Conservation (phyloP, 73 alveolate species). For the Symbiodinium natans region DNA sequence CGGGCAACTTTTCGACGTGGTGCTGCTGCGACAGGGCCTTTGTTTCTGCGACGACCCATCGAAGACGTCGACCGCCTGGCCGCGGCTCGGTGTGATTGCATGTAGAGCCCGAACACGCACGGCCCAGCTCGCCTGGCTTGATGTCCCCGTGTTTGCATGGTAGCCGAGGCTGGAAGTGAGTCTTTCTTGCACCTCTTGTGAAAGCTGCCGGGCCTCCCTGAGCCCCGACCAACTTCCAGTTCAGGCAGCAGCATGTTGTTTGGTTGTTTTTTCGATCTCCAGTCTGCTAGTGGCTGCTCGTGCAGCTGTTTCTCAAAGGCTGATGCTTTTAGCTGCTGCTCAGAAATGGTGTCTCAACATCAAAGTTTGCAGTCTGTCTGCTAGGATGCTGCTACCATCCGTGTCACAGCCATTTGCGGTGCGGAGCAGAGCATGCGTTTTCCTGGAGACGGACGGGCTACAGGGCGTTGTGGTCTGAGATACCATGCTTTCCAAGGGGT, state of each 20-base stretch:
- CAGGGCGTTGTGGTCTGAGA: neutral
- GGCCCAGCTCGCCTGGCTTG: too few species aligned
- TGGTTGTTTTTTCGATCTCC: too few species aligned
- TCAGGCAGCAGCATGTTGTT: too few species aligned
- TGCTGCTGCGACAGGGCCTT: constrained; percentile 86
- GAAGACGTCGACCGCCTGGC: constrained; percentile 75
- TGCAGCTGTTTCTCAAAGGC: too few species aligned
- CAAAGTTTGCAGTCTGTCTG: too few species aligned
- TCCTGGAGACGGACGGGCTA: neutral
- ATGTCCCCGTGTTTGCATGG: neutral
- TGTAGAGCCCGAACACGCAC: too few species aligned
- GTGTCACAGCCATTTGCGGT: constrained; percentile 77
- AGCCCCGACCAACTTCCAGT: constrained; percentile 44
- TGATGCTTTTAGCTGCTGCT: too few species aligned
- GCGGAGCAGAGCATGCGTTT: neutral
- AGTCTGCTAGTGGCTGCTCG: too few species aligned
- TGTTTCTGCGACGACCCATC: constrained; percentile 93
- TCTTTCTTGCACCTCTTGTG: constrained; percentile 78
- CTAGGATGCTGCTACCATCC: constrained; percentile 39
- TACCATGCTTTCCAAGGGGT: constrained; percentile 55
- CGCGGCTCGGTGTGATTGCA: neutral
- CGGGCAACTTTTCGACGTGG: constrained; percentile 82
- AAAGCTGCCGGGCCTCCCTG: constrained; percentile 61
- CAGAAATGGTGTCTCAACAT: too few species aligned
- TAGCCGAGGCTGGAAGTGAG: constrained; percentile 52